Conservation (phyloP, 2,329 filamentous ascomycete species). For the Blastomyces parvus region DNA sequence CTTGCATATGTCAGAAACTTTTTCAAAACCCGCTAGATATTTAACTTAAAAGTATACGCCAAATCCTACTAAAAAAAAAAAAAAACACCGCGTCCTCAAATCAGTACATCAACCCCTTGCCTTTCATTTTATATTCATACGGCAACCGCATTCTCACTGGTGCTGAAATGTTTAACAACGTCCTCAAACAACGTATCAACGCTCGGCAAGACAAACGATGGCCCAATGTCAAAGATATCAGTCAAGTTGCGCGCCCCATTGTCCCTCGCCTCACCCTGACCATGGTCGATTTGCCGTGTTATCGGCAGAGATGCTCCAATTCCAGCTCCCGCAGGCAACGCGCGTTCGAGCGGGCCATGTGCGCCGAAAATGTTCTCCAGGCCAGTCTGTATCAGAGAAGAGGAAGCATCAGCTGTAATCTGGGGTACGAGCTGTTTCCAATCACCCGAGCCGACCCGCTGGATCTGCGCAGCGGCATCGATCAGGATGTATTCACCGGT, state of each 20-base stretch:
- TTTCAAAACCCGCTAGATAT: not conserved
- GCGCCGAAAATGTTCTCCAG: constrained; percentile 28
- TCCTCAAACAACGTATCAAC: constrained; percentile 31
- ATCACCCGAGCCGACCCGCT: constrained; percentile 30
- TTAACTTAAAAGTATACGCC: not conserved
- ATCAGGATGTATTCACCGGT: constrained; percentile 65
- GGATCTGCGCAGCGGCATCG: constrained; percentile 66
- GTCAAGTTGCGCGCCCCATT: constrained; percentile 19
- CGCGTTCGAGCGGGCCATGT: constrained; percentile 5
- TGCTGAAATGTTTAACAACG: constrained; percentile 28
- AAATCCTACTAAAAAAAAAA: not conserved
- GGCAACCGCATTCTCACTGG: constrained; percentile 9
- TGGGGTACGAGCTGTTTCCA: constrained; percentile 19
- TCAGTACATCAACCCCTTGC: not conserved
- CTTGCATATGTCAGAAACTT: not conserved
- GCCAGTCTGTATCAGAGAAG: constrained; percentile 23
- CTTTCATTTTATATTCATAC: not conserved
- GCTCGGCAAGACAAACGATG: constrained; percentile 32
- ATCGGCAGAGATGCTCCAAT: not conserved
- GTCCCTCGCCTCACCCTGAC: constrained; percentile 2
- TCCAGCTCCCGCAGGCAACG: not conserved
- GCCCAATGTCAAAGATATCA: constrained; percentile 30
- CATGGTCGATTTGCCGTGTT: constrained; percentile 6
- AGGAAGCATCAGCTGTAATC: constrained; percentile 18
- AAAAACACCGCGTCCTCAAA: not conserved